A percentile compares a stretch with the other conserved stretches of the same genome.
These are phyloP conservation scores for Blastobotrys arbuscula DNA, from an alignment of 1,139 yeast genomes.

Conservation along the genomic window DNA sequence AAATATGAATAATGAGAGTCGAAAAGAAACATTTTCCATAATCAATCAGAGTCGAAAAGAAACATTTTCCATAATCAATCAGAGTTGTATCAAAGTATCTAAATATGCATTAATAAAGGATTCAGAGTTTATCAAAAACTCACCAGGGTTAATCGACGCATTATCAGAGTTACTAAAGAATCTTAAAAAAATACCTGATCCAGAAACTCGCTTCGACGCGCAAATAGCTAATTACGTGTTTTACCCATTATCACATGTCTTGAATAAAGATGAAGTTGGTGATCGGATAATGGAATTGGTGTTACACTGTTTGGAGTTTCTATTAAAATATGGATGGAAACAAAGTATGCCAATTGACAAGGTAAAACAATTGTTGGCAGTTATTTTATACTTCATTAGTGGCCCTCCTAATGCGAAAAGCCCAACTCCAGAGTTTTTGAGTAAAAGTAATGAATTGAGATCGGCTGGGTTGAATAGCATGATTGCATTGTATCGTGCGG, in stretches of 20 bases:
- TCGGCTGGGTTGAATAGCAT: slow-evolving; percentile 40
- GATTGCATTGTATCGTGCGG: slow-evolving; percentile 35
- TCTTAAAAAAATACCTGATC: slow-evolving; percentile 17
- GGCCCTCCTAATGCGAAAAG: slow-evolving; percentile 31
- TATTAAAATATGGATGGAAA: slow-evolving; percentile 47
- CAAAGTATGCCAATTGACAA: slow-evolving; percentile 38
- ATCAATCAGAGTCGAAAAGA: slow-evolving; percentile 2
- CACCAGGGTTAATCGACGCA: slow-evolving; percentile 30
- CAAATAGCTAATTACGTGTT: slow-evolving; percentile 58
- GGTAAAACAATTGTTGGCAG: slow-evolving; percentile 46
- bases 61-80: slow-evolving; percentile 5
- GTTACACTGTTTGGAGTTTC: slow-evolving; percentile 38
- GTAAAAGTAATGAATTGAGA: slow-evolving; percentile 35
- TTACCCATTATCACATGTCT: slow-evolving; percentile 50
- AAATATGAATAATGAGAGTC: neutral
- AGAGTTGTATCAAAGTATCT: slow-evolving; percentile 12
- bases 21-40: slow-evolving; percentile 4
- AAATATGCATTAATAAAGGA: slow-evolving; percentile 10
- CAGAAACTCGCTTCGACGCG: slow-evolving; percentile 18
- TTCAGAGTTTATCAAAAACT: slow-evolving; percentile 6
- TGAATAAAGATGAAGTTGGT: slow-evolving; percentile 40
- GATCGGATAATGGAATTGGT: slow-evolving; percentile 43
- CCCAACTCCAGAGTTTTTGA: slow-evolving; percentile 28
- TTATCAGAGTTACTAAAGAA: slow-evolving; percentile 22
- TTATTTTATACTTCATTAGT: slow-evolving; percentile 44